Base-by-base conservation (phyloP, 768 basidiomycete genomes). In the Hygrocybe punicea region DNA sequence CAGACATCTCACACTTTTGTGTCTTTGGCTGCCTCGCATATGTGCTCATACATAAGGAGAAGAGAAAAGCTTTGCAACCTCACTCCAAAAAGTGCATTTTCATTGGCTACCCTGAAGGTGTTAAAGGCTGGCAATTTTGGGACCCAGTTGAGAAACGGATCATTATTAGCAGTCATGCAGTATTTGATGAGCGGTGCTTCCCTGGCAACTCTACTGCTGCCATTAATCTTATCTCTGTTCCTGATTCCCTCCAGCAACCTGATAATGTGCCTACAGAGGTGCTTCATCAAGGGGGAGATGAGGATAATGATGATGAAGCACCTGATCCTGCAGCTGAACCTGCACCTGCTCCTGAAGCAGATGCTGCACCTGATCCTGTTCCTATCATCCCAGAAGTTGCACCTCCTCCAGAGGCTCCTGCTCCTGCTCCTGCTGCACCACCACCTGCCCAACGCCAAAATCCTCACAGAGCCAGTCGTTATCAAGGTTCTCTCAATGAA, bases 11-110 rank as follows among this genome's bases (percentile, higher is more conserved):
- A 50, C 58, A 74, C 59, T 64, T 78, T 21, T 61, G 70, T 6
- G 67, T 73, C 17, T 78, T 68, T 49, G 74, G 77, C 2, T 77
- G 74, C 50, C 60, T 59, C 40, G 73, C 73, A 16, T 78, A 75
- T 65, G 76, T 74, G 25, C 68, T 66, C 52, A 62, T 75, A 6
- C 69, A 67, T 52, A 68, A 70, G 54, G 68, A 77, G 54, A 68
- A 76, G 60, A 53, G 68, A 11, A 67, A 61, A 37, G 60, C 49
- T 1, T 60, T 76, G 0, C 47, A 67, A 16, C 50, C 66, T n/a
- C n/a, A n/a, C n/a, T n/a, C n/a, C n/a, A n/a, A n/a, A n/a, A n/a
- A n/a, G n/a, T n/a, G n/a, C n/a, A 57, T 76, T 10, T 76, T 78
- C 56, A 53, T 77, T 56, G 75, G 76, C 1, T 78, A 78, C 56